A percentile compares a stretch with the other conserved stretches of the same genome.
Conservation (phyloP, 2,329 filamentous ascomycete species). For the Pyricularia sp. region DNA sequence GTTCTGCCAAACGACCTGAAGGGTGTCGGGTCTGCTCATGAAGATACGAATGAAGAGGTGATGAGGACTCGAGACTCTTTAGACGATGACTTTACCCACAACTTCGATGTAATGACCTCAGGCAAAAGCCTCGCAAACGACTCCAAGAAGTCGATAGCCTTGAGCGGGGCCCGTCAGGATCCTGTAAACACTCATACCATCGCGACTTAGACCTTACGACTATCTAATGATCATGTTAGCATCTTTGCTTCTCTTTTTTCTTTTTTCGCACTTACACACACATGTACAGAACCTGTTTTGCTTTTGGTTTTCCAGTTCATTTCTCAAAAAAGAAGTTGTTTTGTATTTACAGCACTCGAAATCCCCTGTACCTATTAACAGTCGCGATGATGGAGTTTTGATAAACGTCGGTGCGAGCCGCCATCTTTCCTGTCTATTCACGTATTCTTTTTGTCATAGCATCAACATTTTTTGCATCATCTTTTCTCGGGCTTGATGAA, state of each 20-base stretch:
- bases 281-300: background rate
- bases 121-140: background rate
- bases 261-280: background rate
- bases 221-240: background rate
- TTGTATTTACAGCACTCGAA: background rate
- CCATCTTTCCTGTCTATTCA: background rate
- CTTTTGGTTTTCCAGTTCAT: background rate
- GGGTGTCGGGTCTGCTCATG: conserved; percentile 7
- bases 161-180: background rate
- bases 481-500: background rate
- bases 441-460: background rate
- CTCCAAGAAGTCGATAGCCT: background rate
- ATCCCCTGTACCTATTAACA: conserved; percentile 1
- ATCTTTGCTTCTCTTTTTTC: background rate
- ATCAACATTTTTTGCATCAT: background rate
- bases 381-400: background rate
- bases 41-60: conserved; percentile 4
- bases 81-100: conserved; percentile 3
- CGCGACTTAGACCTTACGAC: background rate
- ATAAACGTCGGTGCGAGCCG: background rate
- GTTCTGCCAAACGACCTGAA: conserved; percentile 6
- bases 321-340: background rate
- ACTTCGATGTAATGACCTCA: background rate
- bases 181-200: background rate
- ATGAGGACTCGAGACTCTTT: background rate